Evolutionary conservation across 176 grass and related monocot genomes (phyloP), one percentile per base, ranked within the genome.

Genomic region (Thalia dealbata): DNA sequence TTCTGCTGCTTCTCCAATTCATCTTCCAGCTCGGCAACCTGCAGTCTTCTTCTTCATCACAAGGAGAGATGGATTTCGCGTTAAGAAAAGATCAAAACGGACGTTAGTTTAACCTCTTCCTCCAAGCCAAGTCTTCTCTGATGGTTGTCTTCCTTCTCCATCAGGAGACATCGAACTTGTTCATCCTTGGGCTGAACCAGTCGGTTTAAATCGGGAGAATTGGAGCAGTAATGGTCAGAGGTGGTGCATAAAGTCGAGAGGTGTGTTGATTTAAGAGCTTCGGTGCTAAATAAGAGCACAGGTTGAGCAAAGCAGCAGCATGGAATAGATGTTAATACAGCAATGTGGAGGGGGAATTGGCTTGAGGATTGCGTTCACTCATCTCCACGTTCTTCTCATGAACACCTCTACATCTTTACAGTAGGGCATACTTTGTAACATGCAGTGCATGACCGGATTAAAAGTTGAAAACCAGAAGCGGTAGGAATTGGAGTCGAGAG

Each of bases 81-180:
- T 13, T 10, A 42, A 52, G 13, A 35, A n/a, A 18, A 64, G 69
- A 3, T 9, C 14, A 9, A n/a, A 63, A 21, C 19, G 15, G 9
- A 30, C 1, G 23, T 54, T 48, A 38, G 4, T 38, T 38, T 38
- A 60, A 87, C 83, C 87, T 97, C 85, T 43, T 84, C 26, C 85
- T 92, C 85, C 41, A 92, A 87, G 78, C 88, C 78, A 3, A 74
- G 30, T 44, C 82, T 83, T 80, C 70, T 84, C 38, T 77, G 76
- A 48, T 77, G 80, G 70, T 75, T 77, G 75, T 79, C 80, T 16
- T 86, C 81, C 10, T 75, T 64, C 41, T 84, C 85, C 90, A 97
- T 97, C 38, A 90, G 80, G 75, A 91, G 88, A 67, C 71, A 66
- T 73, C 75, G 59, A 91, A 85, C 79, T 92, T 91, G 83, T 87